phyloP scores from a whole-genome alignment of 257 asterid species.

The Lavandula angustifolia region DNA sequence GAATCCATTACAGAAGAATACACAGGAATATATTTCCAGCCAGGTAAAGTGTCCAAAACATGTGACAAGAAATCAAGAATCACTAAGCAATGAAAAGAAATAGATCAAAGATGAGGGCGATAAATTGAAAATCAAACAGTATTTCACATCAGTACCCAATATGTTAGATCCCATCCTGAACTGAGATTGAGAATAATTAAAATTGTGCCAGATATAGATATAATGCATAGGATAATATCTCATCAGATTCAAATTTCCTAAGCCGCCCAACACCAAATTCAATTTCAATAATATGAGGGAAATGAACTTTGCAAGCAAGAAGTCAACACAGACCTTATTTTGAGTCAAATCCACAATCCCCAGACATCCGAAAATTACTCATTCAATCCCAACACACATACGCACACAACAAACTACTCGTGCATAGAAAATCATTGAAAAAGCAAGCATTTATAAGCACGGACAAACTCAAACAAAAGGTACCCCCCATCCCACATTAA shows the following conservation, averaged over 20 bases:
- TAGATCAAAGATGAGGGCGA: neutral
- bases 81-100: slow-evolving; percentile 3
- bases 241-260: slow-evolving; percentile 25
- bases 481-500: slow-evolving; percentile 31
- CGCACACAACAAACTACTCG: slow-evolving; percentile 26
- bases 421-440: neutral
- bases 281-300: slow-evolving; percentile 24
- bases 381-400: too few relatives aligned
- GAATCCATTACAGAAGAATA: slow-evolving; percentile 13
- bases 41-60: slow-evolving; percentile 10
- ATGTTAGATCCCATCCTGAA: slow-evolving; percentile 26
- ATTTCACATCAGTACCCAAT: slow-evolving; percentile 1
- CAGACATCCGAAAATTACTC: slow-evolving; percentile 2
- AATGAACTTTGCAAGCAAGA: slow-evolving; percentile 26
- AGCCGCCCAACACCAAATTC: slow-evolving; percentile 32
- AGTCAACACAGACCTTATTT: slow-evolving; percentile 32
- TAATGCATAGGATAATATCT: slow-evolving; percentile 10
- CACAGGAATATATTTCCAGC: slow-evolving; percentile 4
- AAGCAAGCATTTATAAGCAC: slow-evolving; percentile 16
- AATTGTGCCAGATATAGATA: slow-evolving; percentile 7
- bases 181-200: neutral
- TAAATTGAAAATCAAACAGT: slow-evolving; percentile 9
- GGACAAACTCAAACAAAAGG: slow-evolving; percentile 7
- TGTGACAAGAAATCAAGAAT: neutral
- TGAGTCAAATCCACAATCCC: slow-evolving; percentile 31